phyloP scores from a whole-genome alignment of 345 rosid genomes.

The Anastatica hierochuntica region DNA sequence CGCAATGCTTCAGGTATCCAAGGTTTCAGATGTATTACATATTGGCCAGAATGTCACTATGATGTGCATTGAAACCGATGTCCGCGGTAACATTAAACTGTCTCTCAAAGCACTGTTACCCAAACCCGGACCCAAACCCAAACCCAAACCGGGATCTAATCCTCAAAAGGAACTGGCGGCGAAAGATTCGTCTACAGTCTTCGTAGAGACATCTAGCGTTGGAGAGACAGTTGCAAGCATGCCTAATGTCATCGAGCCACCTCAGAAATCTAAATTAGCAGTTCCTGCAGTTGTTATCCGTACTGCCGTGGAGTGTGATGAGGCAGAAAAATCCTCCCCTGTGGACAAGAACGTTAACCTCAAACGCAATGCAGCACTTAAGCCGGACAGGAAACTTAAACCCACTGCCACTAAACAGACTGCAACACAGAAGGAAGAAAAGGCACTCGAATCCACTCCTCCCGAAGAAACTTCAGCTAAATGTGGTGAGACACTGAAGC shows the following conservation, averaged over 20 bases:
- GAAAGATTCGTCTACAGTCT: conserved; percentile 29
- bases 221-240: conserved; percentile 34
- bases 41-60: conserved; percentile 68
- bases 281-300: conserved; percentile 60
- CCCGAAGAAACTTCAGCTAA: neutral
- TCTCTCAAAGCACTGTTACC: conserved; percentile 63
- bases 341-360: conserved; percentile 26
- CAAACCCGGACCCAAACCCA: conserved; percentile 24
- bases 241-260: conserved; percentile 30
- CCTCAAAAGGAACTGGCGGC: conserved; percentile 3
- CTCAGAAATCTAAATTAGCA: conserved; percentile 30
- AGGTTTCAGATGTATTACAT: conserved; percentile 66
- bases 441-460: neutral
- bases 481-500: conserved; percentile 14
- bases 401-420: conserved; percentile 23
- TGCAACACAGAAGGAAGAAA: conserved; percentile 3
- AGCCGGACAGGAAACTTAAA: conserved; percentile 17
- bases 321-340: conserved; percentile 45
- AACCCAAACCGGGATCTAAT: conserved; percentile 19
- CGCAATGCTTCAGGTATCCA: conserved; percentile 51
- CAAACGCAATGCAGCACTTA: neutral
- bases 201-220: conserved; percentile 31
- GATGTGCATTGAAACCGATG: conserved; percentile 89
- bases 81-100: conserved; percentile 87
- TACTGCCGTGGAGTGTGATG: conserved; percentile 80